Evolutionary conservation across 495 filamentous ascomycete species (phyloP), one percentile per base, ranked within the genome.

Genomic region (Xylaria bambusicola): DNA sequence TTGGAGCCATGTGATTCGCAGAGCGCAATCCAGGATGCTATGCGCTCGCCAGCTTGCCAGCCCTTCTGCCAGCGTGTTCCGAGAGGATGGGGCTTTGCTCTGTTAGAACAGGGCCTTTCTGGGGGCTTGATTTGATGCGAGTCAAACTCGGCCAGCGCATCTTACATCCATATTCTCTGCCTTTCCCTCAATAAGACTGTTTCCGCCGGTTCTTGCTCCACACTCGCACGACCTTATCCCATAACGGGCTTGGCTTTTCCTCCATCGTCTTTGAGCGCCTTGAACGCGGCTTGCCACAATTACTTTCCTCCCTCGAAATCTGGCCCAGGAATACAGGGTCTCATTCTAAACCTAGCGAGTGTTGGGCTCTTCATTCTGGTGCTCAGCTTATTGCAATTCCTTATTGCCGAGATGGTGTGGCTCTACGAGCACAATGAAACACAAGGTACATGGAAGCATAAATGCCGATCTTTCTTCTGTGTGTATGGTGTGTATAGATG

Each of bases 91-190:
- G 56, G 61, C 42, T 62, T n/a, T 46, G 29, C 55, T 44, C 58
- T 51, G 56, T 68, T 60, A 64, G 61, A 70, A 62, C 64, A 66
- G 64, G 60, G 47, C 51, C 47, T 64, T 67, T 51, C 68, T 3
- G 63, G 53, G 65, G 68, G 56, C 62, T 58, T 68, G 66, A 70
- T 70, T 70, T 66, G 68, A 70, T 66, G 65, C 68, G 68, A 59
- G 66, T 63, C 59, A 66, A 71, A 66, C 68, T 68, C 54, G 63
- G 68, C 68, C 68, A 71, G 68, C 68, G 68, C 68, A 71, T 68
- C 65, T 61, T 56, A 66, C 51, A 62, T 64, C 60, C 60, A 67
- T 62, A 52, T 58, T 61, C 57, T 56, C 52, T 61, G 56, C 57
- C 44, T 45, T 63, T 58, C 61, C 57, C 50, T 51, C 27, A 44